These are phyloP conservation scores for Kurtzmaniella cleridarum DNA, from an alignment of 805 yeast genomes.

Conservation along the genomic window DNA sequence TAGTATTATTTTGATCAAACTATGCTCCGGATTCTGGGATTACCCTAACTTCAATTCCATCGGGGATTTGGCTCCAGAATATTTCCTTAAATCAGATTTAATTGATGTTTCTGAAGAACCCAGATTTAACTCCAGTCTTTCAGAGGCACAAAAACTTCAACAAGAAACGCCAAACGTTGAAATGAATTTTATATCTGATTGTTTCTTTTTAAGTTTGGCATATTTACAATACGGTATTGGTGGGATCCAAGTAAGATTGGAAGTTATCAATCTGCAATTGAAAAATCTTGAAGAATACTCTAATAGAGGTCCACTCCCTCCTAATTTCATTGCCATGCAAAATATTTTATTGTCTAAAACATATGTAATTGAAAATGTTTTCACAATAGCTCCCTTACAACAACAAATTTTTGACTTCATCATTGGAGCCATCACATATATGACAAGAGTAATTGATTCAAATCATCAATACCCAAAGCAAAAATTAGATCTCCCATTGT, in stretches of 20 bases:
- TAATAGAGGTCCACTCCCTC: too few relatives aligned
- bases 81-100: conserved; percentile 49
- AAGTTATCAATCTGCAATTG: too few relatives aligned
- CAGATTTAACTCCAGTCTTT: conserved; percentile 68
- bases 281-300: too few relatives aligned
- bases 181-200: conserved; percentile 84
- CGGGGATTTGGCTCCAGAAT: conserved; percentile 71
- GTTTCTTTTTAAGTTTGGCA: conserved; percentile 74
- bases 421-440: conserved; percentile 68
- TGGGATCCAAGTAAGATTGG: conserved; percentile 40
- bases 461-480: conserved; percentile 53
- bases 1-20: conserved; percentile 56
- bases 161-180: conserved; percentile 15
- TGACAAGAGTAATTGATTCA: conserved; percentile 71
- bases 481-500: conserved; percentile 47
- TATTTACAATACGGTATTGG: conserved; percentile 87
- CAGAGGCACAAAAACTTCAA: conserved; percentile 50
- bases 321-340: conserved; percentile 21
- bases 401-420: conserved; percentile 69
- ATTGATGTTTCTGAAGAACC: conserved; percentile 77
- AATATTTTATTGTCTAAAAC: conserved; percentile 10
- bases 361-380: too few relatives aligned
- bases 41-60: conserved; percentile 54
- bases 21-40: conserved; percentile 82
- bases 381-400: conserved; percentile 36